Percentiles rank a stretch among this genome's conserved stretches.
phyloP scores from a whole-genome alignment of 2,329 filamentous ascomycete species.

The Ascochyta clinopodiicola region DNA sequence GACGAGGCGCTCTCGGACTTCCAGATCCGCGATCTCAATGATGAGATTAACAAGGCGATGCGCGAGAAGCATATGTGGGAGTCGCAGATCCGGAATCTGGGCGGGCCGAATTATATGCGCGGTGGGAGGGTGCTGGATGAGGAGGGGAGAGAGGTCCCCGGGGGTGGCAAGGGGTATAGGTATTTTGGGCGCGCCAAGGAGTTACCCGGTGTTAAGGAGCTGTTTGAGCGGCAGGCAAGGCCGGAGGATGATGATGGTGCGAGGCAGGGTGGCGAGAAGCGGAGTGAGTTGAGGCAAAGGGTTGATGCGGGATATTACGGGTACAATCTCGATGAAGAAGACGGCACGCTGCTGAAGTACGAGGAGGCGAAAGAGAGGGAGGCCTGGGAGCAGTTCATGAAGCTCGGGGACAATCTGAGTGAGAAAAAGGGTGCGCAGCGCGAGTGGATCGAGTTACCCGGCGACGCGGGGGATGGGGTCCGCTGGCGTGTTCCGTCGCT shows the following conservation, averaged over 20 bases:
- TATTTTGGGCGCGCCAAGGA: constrained; percentile 86
- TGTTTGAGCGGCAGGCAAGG: constrained; percentile 55
- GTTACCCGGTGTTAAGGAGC: constrained; percentile 91
- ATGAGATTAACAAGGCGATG: constrained; percentile 99
- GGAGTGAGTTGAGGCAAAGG: constrained; percentile 73
- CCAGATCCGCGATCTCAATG: constrained; percentile 96
- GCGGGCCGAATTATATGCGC: constrained; percentile 97
- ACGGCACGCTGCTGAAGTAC: constrained; percentile 78
- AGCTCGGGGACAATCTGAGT: constrained; percentile 57
- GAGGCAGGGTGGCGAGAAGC: constrained; percentile 69
- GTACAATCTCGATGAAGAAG: constrained; percentile 91
- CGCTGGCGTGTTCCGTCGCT: constrained; percentile 83
- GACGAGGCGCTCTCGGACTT: constrained; percentile 90
- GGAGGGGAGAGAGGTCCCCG: constrained; percentile 62
- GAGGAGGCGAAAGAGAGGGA: constrained; percentile 85
- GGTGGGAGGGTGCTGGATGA: constrained; percentile 62
- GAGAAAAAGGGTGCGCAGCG: constrained; percentile 36
- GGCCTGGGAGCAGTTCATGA: constrained; percentile 72
- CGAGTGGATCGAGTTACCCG: constrained; percentile 83
- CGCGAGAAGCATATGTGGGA: constrained; percentile 99
- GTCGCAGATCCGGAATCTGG: constrained; percentile 90
- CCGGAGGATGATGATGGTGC: constrained; percentile 57
- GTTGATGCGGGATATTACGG: constrained; percentile 97
- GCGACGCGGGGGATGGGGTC: constrained; percentile 82
- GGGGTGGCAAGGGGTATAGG: constrained; percentile 86